These are phyloP conservation scores for Mycena rebaudengoi DNA, from an alignment of 768 basidiomycete species.

Conservation along the genomic window DNA sequence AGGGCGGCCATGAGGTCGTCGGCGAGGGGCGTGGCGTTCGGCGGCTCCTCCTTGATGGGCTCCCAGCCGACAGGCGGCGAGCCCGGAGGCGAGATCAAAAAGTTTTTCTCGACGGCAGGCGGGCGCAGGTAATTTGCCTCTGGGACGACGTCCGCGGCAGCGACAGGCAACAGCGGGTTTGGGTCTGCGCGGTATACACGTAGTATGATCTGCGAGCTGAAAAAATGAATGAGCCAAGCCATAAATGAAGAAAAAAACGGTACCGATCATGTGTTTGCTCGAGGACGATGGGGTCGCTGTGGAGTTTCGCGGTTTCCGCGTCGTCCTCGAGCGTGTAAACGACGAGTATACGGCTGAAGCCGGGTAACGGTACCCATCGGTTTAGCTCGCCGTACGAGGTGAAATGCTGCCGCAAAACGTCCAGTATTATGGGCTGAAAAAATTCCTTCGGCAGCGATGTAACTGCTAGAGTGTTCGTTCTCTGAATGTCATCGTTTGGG, in stretches of 20 bases:
- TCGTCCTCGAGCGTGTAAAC: constrained; percentile 74
- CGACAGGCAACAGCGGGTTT: constrained; percentile 59
- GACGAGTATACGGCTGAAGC: constrained; percentile 83
- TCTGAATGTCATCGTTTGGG: constrained; percentile 24
- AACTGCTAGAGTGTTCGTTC: constrained; percentile 88
- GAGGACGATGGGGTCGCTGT: constrained; percentile 71
- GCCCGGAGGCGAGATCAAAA: constrained; percentile 97
- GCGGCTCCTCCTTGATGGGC: constrained; percentile 53
- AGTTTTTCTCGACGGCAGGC: constrained; percentile 88
- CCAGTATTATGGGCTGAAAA: constrained; percentile 76
- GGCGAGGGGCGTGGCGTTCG: constrained; percentile 18
- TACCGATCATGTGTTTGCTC: constrained; percentile 61
- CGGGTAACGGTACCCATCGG: constrained; percentile 88
- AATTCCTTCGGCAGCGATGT: constrained; percentile 79
- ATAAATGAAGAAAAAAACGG: constrained; percentile 15
- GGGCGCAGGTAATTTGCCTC: constrained; percentile 72
- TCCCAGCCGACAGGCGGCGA: constrained; percentile 99
- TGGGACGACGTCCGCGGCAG: constrained; percentile 39
- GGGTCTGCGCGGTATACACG: constrained; percentile 81
- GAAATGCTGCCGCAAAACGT: constrained; percentile 78
- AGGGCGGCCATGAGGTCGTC: constrained; percentile 22
- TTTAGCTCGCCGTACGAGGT: constrained; percentile 81
- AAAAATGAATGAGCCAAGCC: not conserved
- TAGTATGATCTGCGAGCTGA: constrained; percentile 58
- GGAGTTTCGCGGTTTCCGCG: constrained; percentile 73